phyloP scores from a whole-genome alignment of 2,329 filamentous ascomycete genomes.

The Paradendryphiella salina region DNA sequence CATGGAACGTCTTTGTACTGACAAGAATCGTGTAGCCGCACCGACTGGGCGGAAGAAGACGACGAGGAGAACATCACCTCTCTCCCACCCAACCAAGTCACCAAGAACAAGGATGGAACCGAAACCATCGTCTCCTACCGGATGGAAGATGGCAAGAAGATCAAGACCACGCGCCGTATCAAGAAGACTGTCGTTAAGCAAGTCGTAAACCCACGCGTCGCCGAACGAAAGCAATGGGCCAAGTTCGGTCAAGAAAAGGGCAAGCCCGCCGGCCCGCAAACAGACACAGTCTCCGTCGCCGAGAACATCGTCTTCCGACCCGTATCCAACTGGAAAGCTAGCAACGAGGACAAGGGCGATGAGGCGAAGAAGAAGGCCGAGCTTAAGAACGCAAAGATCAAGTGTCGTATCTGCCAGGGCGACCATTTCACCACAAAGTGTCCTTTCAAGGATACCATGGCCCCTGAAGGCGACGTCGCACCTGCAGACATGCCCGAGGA shows the following conservation, averaged over 20 bases:
- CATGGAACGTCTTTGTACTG: slow-evolving; percentile 3
- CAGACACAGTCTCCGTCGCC: slow-evolving; percentile 88
- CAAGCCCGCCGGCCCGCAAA: slow-evolving; percentile 77
- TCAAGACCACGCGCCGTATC: slow-evolving; percentile 96
- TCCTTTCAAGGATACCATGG: slow-evolving; percentile 99
- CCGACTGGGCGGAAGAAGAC: slow-evolving; percentile 90
- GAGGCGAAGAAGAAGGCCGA: slow-evolving; percentile 69
- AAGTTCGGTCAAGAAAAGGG: slow-evolving; percentile 93
- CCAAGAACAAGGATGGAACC: slow-evolving; percentile 96
- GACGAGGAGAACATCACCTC: slow-evolving; percentile 74
- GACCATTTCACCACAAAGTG: slow-evolving; percentile 99
- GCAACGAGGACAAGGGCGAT: slow-evolving; percentile 75
- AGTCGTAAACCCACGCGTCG: slow-evolving; percentile 93
- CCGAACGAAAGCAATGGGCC: slow-evolving; percentile 86
- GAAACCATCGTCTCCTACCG: slow-evolving; percentile 92
- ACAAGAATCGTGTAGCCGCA: slow-evolving; percentile 51
- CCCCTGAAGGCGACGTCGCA: slow-evolving; percentile 65
- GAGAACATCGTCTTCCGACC: slow-evolving; percentile 99
- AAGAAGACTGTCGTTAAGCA: slow-evolving; percentile 89
- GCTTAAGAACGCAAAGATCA: slow-evolving; percentile 99
- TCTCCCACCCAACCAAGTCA: slow-evolving; percentile 82
- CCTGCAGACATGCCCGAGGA: slow-evolving; percentile 54
- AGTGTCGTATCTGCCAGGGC: slow-evolving; percentile 97
- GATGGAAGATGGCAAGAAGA: slow-evolving; percentile 89
- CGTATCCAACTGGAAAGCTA: slow-evolving; percentile 89